phyloP scores from a whole-genome alignment of 2,329 filamentous ascomycete genomes.

The Nemania sp. region DNA sequence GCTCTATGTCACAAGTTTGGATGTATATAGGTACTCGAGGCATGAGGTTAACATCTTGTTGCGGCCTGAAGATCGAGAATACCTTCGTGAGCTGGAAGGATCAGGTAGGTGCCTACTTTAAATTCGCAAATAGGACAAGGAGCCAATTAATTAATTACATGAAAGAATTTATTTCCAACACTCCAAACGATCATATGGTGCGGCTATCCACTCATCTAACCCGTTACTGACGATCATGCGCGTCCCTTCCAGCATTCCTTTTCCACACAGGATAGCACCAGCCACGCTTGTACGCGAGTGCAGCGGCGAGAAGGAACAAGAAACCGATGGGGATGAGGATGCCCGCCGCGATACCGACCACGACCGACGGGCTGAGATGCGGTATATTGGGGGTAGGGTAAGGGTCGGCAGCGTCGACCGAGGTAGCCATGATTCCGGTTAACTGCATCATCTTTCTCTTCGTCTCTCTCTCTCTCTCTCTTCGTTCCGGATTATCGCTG shows the following conservation, averaged over 20 bases:
- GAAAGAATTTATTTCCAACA: too few species aligned
- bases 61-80: too few species aligned
- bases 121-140: too few species aligned
- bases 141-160: too few species aligned
- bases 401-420: background rate
- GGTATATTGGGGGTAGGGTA: background rate
- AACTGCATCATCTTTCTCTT: too few species aligned
- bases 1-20: too few species aligned
- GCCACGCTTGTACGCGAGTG: background rate
- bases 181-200: background rate
- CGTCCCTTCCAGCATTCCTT: background rate
- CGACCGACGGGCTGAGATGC: background rate
- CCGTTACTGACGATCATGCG: background rate
- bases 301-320: background rate
- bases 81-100: too few species aligned
- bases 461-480: too few species aligned
- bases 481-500: too few species aligned
- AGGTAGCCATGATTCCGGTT: background rate
- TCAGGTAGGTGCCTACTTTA: too few species aligned
- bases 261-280: slow-evolving; percentile 5
- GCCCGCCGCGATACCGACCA: background rate
- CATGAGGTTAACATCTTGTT: too few species aligned
- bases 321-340: background rate
- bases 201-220: background rate
- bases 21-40: too few species aligned